Percentiles rank a stretch among this genome's conserved stretches.
phyloP scores from a whole-genome alignment of 108 stramenopile species.

The Nannochloropsis oceanica region DNA sequence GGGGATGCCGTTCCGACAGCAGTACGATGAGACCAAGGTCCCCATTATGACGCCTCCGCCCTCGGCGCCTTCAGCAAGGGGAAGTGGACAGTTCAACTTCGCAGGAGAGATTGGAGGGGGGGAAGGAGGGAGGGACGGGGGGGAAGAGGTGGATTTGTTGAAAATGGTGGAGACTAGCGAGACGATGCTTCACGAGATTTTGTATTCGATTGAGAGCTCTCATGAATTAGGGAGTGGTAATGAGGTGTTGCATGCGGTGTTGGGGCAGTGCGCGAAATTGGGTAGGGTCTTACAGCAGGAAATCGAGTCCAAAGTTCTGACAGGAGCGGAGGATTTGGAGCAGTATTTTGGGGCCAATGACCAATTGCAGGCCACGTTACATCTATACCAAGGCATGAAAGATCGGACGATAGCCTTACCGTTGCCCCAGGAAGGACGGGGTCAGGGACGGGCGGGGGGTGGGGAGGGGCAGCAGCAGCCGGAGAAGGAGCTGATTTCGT shows the following conservation, averaged over 20 bases:
- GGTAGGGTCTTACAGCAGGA: background rate
- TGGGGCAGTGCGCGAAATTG: background rate
- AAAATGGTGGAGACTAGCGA: background rate
- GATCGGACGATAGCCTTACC: background rate
- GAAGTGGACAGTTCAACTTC: background rate
- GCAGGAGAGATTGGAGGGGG: background rate
- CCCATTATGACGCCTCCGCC: slow-evolving; percentile 10
- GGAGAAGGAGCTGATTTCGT: background rate
- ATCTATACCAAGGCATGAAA: background rate
- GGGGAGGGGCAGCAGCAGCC: background rate
- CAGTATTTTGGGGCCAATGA: background rate
- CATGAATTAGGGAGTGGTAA: background rate
- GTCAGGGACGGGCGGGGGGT: background rate
- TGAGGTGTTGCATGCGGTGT: background rate
- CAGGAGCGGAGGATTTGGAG: background rate
- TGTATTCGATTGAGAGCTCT: background rate
- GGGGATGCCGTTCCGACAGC: slow-evolving; percentile 5
- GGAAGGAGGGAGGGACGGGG: background rate
- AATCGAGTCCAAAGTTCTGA: background rate
- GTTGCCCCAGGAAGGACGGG: background rate
- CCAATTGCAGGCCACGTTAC: background rate
- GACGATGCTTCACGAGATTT: background rate
- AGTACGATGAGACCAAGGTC: slow-evolving; percentile 17
- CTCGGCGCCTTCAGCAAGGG: background rate
- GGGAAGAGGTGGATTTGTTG: background rate